Evolutionary conservation across 257 asterid genomes (phyloP).

Genomic region (Parsonsia alboflavescens): DNA sequence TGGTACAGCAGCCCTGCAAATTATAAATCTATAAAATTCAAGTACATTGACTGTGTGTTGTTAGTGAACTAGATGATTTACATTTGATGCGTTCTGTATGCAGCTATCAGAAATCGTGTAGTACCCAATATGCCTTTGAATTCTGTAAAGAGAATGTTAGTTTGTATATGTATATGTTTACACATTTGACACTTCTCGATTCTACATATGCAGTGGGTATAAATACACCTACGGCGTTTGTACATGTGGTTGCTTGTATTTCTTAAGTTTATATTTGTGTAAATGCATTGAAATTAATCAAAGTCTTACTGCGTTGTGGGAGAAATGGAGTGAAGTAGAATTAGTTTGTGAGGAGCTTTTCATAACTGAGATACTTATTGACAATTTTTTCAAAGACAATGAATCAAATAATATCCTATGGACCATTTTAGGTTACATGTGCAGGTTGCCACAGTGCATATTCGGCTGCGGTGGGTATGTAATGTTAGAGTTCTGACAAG

Average conservation of each 20-base stretch:
- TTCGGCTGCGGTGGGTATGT: conserved; percentile 92
- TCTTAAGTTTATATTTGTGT: not conserved
- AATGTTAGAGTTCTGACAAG: conserved; percentile 10
- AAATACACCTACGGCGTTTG: not conserved
- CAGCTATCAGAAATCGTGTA: no score
- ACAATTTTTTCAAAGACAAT: conserved; percentile 1
- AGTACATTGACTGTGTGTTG: no score
- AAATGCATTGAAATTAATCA: not conserved
- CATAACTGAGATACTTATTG: not conserved
- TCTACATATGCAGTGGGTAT: not conserved
- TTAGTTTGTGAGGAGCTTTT: not conserved
- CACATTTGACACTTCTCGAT: no score
- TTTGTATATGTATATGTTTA: no score
- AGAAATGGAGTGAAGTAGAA: not conserved
- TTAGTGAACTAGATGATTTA: no score
- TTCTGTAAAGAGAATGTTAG: no score
- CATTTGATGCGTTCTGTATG: no score
- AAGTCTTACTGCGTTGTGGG: not conserved
- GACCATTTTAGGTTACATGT: conserved; percentile 73
- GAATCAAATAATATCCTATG: conserved; percentile 14
- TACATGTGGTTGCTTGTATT: not conserved
- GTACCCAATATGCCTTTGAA: no score
- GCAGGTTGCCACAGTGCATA: conserved; percentile 99
- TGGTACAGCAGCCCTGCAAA: no score
- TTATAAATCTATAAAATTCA: no score